A percentile compares a stretch with the other conserved stretches of the same genome.
Evolutionary conservation across 2,329 filamentous ascomycete genomes (phyloP).

Genomic region (Pseudogymnoascus sp.): DNA sequence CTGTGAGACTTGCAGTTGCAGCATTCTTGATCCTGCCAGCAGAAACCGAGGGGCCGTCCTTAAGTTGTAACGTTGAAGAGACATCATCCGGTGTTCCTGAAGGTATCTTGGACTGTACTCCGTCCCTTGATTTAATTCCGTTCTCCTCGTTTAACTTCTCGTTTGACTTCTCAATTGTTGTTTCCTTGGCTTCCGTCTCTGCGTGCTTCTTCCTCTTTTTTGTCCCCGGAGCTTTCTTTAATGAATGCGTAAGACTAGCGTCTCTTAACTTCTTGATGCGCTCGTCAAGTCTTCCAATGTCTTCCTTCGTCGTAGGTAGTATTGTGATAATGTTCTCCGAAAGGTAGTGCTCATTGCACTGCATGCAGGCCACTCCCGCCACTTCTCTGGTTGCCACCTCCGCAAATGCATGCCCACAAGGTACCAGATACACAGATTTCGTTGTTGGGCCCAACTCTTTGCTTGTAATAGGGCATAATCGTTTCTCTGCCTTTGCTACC

Average conservation of each 20-base stretch:
- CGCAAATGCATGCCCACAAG: conserved; percentile 91
- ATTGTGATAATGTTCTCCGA: conserved; percentile 75
- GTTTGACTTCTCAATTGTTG: conserved; percentile 20
- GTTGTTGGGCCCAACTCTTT: conserved; percentile 74
- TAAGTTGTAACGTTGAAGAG: conserved; percentile 17
- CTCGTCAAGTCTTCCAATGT: conserved; percentile 59
- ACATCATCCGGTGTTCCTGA: conserved; percentile 23
- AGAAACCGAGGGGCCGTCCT: conserved; percentile 30
- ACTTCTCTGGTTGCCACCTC: conserved; percentile 79
- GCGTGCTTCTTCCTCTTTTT: conserved; percentile 69
- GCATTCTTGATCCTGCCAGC: conserved; percentile 73
- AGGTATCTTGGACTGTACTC: conserved; percentile 21
- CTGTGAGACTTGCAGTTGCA: conserved; percentile 75
- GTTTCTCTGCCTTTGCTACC: conserved; percentile 44
- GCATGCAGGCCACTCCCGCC: conserved; percentile 52
- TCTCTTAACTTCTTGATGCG: conserved; percentile 62
- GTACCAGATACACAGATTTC: conserved; percentile 82
- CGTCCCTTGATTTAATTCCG: conserved; percentile 25
- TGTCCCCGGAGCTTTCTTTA: conserved; percentile 68
- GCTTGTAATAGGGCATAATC: conserved; percentile 79
- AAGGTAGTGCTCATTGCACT: conserved; percentile 71
- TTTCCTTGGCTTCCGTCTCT: conserved; percentile 31
- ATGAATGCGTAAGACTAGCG: conserved; percentile 69
- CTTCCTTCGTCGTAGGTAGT: conserved; percentile 61
- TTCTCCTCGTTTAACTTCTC: conserved; percentile 21